A percentile compares a stretch with the other conserved stretches of the same genome.
Evolutionary conservation across 495 filamentous ascomycete species (phyloP).

Genomic region (Neurospora sp.): DNA sequence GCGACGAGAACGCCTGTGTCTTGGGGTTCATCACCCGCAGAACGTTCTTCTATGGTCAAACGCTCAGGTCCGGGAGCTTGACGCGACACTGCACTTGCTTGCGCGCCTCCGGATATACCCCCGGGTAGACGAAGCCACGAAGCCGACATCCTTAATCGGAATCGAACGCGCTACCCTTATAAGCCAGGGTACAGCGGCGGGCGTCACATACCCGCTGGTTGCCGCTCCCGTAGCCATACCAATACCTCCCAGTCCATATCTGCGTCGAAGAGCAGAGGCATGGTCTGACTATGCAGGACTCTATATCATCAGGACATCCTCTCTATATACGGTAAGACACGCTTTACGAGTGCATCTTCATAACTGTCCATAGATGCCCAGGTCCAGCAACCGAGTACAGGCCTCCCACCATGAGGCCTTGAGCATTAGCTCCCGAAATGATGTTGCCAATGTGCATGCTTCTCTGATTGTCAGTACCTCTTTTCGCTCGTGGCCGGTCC

Average conservation of each 20-base stretch:
- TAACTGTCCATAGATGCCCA: background rate
- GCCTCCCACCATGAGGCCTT: background rate
- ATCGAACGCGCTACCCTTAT: background rate
- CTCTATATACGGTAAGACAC: constrained; percentile 27
- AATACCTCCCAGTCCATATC: background rate
- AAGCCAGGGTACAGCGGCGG: background rate
- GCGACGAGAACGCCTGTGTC: background rate
- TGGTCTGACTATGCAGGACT: constrained; percentile 9
- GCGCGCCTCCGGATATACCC: background rate
- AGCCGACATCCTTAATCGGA: background rate
- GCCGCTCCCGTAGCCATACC: background rate
- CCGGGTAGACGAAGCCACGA: background rate
- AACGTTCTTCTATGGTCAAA: background rate
- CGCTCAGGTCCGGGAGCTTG: background rate
- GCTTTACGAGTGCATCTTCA: constrained; percentile 23
- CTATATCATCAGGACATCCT: constrained; percentile 15
- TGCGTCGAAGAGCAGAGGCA: background rate
- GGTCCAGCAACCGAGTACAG: background rate
- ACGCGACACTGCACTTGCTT: constrained; percentile 11
- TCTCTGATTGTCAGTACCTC: background rate
- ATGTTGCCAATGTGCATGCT: background rate
- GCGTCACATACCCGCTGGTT: background rate
- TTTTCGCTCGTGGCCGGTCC: background rate
- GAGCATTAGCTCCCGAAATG: background rate
- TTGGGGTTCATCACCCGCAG: background rate